phyloP scores from a whole-genome alignment of 2,329 filamentous ascomycete genomes.

The Colletotrichum caudatum region DNA sequence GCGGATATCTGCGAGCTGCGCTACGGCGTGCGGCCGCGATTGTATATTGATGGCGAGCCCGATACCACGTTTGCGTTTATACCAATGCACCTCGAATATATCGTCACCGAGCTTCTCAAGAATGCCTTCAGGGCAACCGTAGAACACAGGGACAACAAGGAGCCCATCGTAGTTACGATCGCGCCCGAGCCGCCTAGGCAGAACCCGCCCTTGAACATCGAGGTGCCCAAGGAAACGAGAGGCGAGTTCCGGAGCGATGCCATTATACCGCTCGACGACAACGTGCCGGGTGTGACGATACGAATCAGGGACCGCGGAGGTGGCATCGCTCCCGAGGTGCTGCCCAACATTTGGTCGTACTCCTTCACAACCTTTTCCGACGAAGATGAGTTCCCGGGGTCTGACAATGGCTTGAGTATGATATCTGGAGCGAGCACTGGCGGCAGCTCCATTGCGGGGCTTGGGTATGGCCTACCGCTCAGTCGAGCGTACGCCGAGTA shows the following conservation, averaged over 20 bases:
- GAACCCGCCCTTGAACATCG: conserved; percentile 51
- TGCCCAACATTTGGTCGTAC: conserved; percentile 94
- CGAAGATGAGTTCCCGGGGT: conserved; percentile 58
- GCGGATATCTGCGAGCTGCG: conserved; percentile 97
- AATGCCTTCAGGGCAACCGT: conserved; percentile 96
- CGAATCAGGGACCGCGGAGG: conserved; percentile 96
- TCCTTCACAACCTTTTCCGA: conserved; percentile 95
- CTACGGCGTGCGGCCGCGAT: conserved; percentile 86
- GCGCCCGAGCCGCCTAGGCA: conserved; percentile 71
- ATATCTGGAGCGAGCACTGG: conserved; percentile 79
- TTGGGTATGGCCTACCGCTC: conserved; percentile 92
- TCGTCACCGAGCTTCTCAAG: conserved; percentile 95
- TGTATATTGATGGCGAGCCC: conserved; percentile 86
- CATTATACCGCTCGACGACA: conserved; percentile 71
- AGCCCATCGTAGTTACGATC: conserved; percentile 92
- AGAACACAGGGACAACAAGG: conserved; percentile 81
- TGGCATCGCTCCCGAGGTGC: conserved; percentile 86
- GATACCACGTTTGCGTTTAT: conserved; percentile 93
- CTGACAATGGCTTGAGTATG: conserved; percentile 75
- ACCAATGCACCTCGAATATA: conserved; percentile 96
- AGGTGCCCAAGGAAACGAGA: conserved; percentile 52
- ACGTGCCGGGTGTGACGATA: conserved; percentile 89
- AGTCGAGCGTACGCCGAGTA: conserved; percentile 97
- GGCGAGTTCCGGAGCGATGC: conserved; percentile 58
- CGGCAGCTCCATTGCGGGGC: conserved; percentile 86